Conservation (phyloP, 2,329 filamentous ascomycete genomes). For the Colletotrichum sp. region DNA sequence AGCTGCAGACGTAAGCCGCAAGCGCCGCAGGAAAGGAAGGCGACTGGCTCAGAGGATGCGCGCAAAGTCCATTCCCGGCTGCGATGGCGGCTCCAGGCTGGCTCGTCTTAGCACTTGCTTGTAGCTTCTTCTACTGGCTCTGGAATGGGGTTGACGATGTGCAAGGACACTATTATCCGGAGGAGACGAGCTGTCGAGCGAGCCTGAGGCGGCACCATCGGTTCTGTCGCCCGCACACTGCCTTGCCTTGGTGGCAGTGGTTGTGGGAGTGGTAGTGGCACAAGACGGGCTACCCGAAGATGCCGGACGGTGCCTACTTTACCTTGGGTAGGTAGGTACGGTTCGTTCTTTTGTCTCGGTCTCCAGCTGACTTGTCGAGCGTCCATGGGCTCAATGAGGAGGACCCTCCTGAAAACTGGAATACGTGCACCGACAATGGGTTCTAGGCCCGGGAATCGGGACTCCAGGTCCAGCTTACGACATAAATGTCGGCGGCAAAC, state of each 20-base stretch:
- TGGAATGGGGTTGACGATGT: not conserved
- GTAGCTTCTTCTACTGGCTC: not conserved
- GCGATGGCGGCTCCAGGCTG: not conserved
- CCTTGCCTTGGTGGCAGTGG: not conserved
- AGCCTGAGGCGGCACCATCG: not conserved
- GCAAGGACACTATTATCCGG: not conserved
- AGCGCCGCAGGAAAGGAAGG: not conserved
- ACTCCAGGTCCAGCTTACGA: not conserved
- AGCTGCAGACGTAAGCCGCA: conserved; percentile 6
- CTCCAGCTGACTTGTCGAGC: not conserved
- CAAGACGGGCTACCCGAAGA: not conserved
- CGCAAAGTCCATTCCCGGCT: not conserved
- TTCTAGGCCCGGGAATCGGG: not conserved
- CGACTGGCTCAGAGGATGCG: not conserved
- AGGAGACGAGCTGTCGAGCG: not conserved
- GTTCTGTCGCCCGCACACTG: not conserved
- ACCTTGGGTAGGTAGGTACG: not conserved
- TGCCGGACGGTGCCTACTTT: not conserved
- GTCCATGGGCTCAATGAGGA: not conserved
- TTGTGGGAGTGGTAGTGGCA: not conserved
- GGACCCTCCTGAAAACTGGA: not conserved
- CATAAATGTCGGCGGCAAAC: not conserved
- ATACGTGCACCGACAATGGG: not conserved
- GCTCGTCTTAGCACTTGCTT: not conserved
- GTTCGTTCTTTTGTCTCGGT: not conserved